Conservation (phyloP, 2,329 filamentous ascomycete genomes). For the Simplicillium sp. region DNA sequence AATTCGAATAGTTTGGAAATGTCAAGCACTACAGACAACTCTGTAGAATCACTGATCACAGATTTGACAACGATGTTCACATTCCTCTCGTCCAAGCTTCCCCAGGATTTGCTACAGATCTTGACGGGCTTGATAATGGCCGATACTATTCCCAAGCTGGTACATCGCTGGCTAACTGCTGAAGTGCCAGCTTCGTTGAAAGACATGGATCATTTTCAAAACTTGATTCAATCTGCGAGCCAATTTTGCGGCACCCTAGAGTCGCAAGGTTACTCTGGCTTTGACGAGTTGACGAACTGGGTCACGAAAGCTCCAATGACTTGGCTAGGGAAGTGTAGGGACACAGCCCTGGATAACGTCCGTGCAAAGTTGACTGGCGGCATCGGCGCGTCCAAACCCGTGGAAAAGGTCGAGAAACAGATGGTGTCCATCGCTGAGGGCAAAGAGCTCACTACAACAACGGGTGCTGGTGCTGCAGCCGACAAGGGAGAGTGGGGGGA, state of each 20-base stretch:
- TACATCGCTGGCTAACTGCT: conserved; percentile 64
- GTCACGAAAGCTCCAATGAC: conserved; percentile 67
- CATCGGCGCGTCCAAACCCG: conserved; percentile 56
- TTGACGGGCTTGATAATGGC: conserved; percentile 65
- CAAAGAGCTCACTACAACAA: conserved; percentile 47
- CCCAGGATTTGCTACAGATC: conserved; percentile 43
- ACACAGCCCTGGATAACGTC: conserved; percentile 67
- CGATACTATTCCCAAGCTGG: conserved; percentile 56
- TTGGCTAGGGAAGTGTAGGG: conserved; percentile 79
- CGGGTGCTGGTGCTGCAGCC: conserved; percentile 32
- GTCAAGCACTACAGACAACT: conserved; percentile 30
- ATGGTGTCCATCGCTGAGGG: conserved; percentile 61
- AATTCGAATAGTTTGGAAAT: conserved; percentile 32
- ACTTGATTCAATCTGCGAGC: conserved; percentile 53
- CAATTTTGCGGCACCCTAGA: conserved; percentile 56
- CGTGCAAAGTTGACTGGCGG: conserved; percentile 59
- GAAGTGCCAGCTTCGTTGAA: conserved; percentile 67
- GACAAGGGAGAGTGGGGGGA: conserved; percentile 57
- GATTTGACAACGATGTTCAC: conserved; percentile 43
- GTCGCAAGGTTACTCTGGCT: conserved; percentile 50
- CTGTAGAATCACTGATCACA: conserved; percentile 39
- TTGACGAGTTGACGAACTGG: conserved; percentile 66
- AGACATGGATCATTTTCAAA: conserved; percentile 63
- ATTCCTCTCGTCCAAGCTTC: conserved; percentile 43
- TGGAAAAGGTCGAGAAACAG: conserved; percentile 80